Base-by-base conservation (phyloP, 352 stramenopile genomes). In the Phytophthora pseudosyringae region DNA sequence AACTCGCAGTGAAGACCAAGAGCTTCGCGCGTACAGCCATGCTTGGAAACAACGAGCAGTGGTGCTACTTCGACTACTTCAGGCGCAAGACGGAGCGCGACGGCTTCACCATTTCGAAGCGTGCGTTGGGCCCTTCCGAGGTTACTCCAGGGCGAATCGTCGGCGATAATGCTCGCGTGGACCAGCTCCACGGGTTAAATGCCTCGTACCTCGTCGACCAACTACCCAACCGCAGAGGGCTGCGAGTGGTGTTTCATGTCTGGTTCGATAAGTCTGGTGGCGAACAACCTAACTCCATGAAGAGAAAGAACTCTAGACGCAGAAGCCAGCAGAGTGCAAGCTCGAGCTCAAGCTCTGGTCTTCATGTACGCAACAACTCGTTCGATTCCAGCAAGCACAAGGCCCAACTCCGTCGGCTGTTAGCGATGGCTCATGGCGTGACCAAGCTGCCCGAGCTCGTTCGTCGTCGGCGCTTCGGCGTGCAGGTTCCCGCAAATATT, bases 11-110 rank as follows among this genome's bases (percentile, higher is more conserved):
- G n/a, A 78, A 75, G 44, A 78, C 70, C 4, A 64, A 65, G 28
- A 75, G 60, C 25, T 78, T 78, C 31, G 48, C 49, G 13, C 52
- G 53, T 1, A 64, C 64, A 1, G 33, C 58, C 3, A 25, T 66
- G 26, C 15, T 77, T 1, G 54, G 44, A 1, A 40, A 56, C 10
- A 77, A 77, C 29, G 69, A 77, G 38, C 64, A 77, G 36, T 77
- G 69, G 69, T 77, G 69, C 41, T 77, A 71, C 59, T 59, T 65
- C 44, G 69, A 77, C 59, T 66, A 64, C 41, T 73, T 64, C 40
- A 48, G 55, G 13, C 46, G 59, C 4, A 61, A 71, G 43, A 44
- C 62, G 13, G 53, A 68, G 6, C 43, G 44, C 0, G 54, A 70
- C 2, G 69, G 69, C 11, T 73, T 76, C 21, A 70, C 64, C 9